Conservation (phyloP, 2,329 filamentous ascomycete species). For the Penicillium fuscoglaucum region DNA sequence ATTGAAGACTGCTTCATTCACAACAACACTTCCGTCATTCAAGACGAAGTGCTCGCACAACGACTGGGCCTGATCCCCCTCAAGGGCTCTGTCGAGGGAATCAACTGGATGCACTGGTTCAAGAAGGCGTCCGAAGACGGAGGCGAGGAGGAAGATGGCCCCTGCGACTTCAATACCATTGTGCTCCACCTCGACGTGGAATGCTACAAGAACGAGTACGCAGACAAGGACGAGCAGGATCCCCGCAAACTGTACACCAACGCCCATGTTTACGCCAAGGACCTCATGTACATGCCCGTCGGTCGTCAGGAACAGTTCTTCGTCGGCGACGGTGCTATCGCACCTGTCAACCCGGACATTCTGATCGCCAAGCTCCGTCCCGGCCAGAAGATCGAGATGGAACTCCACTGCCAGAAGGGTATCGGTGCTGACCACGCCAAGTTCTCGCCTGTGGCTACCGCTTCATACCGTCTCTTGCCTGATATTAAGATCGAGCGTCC, state of each 20-base stretch:
- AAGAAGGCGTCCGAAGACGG: conserved; percentile 67
- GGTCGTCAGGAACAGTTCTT: conserved; percentile 73
- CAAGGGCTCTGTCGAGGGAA: conserved; percentile 71
- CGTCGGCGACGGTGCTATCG: conserved; percentile 64
- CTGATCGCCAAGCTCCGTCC: conserved; percentile 91
- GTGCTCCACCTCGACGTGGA: conserved; percentile 73
- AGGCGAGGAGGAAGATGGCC: conserved; percentile 48
- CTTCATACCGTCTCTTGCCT: conserved; percentile 86
- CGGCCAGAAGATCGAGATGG: conserved; percentile 79
- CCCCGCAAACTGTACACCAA: conserved; percentile 82
- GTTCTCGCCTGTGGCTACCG: conserved; percentile 93
- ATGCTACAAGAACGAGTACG: conserved; percentile 77
- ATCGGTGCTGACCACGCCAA: conserved; percentile 94
- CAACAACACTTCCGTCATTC: conserved; percentile 97
- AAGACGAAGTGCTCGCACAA: conserved; percentile 93
- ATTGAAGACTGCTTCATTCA: conserved; percentile 91
- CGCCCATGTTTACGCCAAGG: conserved; percentile 76
- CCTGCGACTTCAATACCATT: conserved; percentile 82
- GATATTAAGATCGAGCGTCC: conserved; percentile 80
- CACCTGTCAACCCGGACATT: conserved; percentile 85
- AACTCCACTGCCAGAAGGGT: conserved; percentile 93
- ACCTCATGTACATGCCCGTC: conserved; percentile 73
- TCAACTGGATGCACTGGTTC: conserved; percentile 82
- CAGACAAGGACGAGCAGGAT: conserved; percentile 72
- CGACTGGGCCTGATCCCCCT: conserved; percentile 89